These are phyloP conservation scores for Trichocladium uniseriatum DNA, from an alignment of 495 filamentous ascomycete genomes.

Conservation along the genomic window DNA sequence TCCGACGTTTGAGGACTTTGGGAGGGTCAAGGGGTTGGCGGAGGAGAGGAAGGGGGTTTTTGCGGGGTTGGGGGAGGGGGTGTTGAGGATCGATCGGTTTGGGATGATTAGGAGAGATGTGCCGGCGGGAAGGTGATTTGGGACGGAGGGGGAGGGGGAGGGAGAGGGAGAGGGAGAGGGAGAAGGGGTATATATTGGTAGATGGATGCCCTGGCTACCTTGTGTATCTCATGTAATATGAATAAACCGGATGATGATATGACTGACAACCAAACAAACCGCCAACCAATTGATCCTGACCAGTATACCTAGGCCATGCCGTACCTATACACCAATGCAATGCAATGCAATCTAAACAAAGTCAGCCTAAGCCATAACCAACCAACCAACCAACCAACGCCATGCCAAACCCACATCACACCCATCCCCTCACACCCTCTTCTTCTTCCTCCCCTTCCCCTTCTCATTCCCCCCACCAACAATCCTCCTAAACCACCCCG, in stretches of 20 bases:
- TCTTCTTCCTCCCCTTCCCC: background rate
- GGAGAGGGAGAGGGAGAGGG: background rate
- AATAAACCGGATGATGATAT: no score
- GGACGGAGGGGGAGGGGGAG: background rate
- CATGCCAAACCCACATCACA: background rate
- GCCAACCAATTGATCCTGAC: background rate
- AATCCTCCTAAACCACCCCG: conserved; percentile 7
- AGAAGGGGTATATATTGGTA: no score
- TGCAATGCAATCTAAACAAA: conserved; percentile 4
- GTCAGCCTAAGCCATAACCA: background rate
- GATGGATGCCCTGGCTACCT: no score
- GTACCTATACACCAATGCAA: background rate
- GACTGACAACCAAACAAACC: no score
- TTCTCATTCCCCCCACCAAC: background rate
- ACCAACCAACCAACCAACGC: background rate
- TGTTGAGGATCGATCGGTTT: background rate
- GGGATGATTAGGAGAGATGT: no score
- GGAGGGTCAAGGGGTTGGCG: background rate
- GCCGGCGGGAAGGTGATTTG: no score
- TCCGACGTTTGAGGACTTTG: conserved; percentile 5
- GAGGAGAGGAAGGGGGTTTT: background rate
- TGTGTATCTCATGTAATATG: no score
- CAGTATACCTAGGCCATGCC: background rate
- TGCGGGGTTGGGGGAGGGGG: background rate
- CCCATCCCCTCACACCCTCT: background rate